Evolutionary conservation across 78 protist genomes (phyloP), one percentile per base, ranked within the genome.

Genomic region (Dictyostelium brefeldianum): DNA sequence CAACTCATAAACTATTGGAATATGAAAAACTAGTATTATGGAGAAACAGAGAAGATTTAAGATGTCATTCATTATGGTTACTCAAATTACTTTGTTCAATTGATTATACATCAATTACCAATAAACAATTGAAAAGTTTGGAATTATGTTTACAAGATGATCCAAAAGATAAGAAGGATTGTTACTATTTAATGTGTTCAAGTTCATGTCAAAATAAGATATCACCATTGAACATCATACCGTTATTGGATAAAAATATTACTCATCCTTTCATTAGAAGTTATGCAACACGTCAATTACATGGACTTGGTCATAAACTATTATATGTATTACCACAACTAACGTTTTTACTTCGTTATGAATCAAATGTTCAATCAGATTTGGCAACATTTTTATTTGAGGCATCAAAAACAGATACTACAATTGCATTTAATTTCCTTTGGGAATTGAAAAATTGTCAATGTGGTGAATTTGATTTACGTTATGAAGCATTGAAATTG

Each of bases 391-490:
- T 82, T 47, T 43, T 87, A 36, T 64, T 87, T 64, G 43, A n/a
- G 3, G 64, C 47, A 36, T 25, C 93, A 48, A 20, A 18, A 54
- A 25, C 51, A 29, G 48, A 62, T 27, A 17, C 11, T 31, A 51
- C 11, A 18, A 77, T 87, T 29, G 83, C 93, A 6, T 80, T 77
- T 29, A 43, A 25, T 51, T n/a, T 77, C 18, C 20, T 87, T 8
- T 87, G 93, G 93, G 93, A 87, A n/a, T 57, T 87, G 6, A 87
- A 87, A 46, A 87, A 77, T 17, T 77, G 79, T 36, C 93, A 87
- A 36, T 29, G 29, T n/a, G 46, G 69, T 36, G 79, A 46, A 12
- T 77, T 50, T 43, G 83, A 59, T 17, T 50, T 51, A 22, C 41
- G 81, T 54, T 87, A 87, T 65, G 93, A 87, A 36, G 27, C 43